A percentile compares a stretch with the other conserved stretches of the same genome.
These are phyloP conservation scores for Fusarium anguioides DNA, from an alignment of 2,329 filamentous ascomycete genomes.

Conservation along the genomic window DNA sequence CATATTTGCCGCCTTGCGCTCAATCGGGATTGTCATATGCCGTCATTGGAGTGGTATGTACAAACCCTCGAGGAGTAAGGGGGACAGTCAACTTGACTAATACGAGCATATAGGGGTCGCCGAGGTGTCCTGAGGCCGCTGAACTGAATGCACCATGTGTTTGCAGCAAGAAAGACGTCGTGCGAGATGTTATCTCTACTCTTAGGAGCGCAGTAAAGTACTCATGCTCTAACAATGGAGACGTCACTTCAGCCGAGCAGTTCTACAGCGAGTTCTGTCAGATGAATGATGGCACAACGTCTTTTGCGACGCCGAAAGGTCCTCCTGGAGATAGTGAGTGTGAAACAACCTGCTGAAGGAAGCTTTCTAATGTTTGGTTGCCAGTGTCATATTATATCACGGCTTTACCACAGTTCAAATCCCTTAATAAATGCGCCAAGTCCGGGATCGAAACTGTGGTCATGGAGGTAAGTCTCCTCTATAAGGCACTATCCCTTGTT, in stretches of 20 bases:
- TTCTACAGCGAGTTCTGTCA: conserved; percentile 65
- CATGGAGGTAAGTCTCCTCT: conserved; percentile 49
- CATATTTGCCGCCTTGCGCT: conserved; percentile 55
- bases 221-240: conserved; percentile 59
- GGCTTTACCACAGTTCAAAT: conserved; percentile 59
- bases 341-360: too few relatives aligned
- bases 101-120: conserved; percentile 25
- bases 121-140: conserved; percentile 53
- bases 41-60: conserved; percentile 46
- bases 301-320: conserved; percentile 57
- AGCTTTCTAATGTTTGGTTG: background rate
- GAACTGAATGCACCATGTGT: conserved; percentile 62
- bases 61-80: background rate
- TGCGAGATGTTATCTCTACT: conserved; percentile 53
- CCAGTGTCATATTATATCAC: conserved; percentile 67
- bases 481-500: accelerated
- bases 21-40: conserved; percentile 47
- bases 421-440: conserved; percentile 59
- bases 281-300: conserved; percentile 60
- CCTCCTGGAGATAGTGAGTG: conserved; percentile 64
- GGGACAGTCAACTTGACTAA: background rate
- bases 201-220: conserved; percentile 58
- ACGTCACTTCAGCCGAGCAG: conserved; percentile 59
- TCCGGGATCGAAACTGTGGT: conserved; percentile 57
- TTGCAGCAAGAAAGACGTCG: conserved; percentile 63